Evolutionary conservation across 108 stramenopile species (phyloP), one percentile per base, ranked within the genome.

Genomic region (Skeletonema menzelii): DNA sequence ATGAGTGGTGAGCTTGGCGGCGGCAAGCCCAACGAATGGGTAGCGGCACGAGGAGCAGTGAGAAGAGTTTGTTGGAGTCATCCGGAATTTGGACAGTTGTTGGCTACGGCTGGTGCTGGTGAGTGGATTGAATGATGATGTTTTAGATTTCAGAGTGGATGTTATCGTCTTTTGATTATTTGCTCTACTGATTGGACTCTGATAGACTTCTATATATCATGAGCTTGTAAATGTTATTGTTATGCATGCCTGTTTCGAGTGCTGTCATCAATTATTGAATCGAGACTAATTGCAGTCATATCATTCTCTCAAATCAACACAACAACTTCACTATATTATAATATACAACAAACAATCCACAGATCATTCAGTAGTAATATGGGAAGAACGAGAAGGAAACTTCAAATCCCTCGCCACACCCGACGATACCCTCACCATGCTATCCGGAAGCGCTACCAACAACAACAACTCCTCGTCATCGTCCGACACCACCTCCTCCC

Each of bases 61-160:
- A 91, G 86, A 59, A 85, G 87, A 42, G 63, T 98, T 26, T 82
- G 78, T 40, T 98, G 97, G 97, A 95, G 91, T 7, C 97, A 98
- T 85, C 96, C 98, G 1, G 97, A 97, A 66, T 98, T 95, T 83
- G 97, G 98, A 27, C 90, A 90, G 75, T 57, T 98, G 11, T 67
- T 98, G 28, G 98, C 98, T 14, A 97, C 96, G 8, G 93, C 90
- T 72, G 95, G 95, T n/a, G 76, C 74, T 63, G 76, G 76, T 77
- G 47, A 66, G 69, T 63, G 34, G 8, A 30, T 30, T 0, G 8
- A 35, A 35, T 8, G 8, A 6, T 35, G 34, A 35, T 35, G 34
- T 1, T 1, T 8, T 35, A 35, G 34, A 35, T 35, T n/a, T n/a
- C n/a, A n/a, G n/a, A n/a, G n/a, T n/a, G n/a, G n/a, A 35, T 35